These are phyloP conservation scores for Dactylonectria macrodidyma DNA, from an alignment of 2,329 filamentous ascomycete species.

Conservation along the genomic window DNA sequence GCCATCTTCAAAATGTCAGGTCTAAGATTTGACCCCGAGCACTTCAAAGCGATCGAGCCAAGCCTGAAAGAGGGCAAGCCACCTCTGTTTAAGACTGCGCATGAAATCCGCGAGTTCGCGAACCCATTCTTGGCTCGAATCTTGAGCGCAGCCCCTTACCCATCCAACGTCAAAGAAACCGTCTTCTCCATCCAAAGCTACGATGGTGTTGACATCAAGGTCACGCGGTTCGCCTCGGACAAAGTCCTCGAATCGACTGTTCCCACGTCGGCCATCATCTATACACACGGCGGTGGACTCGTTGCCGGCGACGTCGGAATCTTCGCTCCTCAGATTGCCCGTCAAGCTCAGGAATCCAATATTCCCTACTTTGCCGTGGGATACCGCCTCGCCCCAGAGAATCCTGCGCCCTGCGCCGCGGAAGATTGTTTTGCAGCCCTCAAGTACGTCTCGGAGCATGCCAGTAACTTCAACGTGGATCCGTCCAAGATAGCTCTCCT, in stretches of 20 bases:
- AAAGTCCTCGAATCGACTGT: background rate
- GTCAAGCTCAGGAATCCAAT: slow-evolving; percentile 44
- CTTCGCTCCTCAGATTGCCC: slow-evolving; percentile 43
- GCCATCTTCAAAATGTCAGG: background rate
- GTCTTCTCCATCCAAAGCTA: slow-evolving; percentile 33
- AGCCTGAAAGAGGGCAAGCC: slow-evolving; percentile 1
- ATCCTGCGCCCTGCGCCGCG: slow-evolving; percentile 52
- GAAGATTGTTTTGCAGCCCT: slow-evolving; percentile 55
- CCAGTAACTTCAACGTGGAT: slow-evolving; percentile 39
- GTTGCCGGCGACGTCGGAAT: slow-evolving; percentile 50
- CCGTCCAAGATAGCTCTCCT: slow-evolving; percentile 38
- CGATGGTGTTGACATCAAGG: slow-evolving; percentile 34
- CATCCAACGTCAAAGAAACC: slow-evolving; percentile 23
- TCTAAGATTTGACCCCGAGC: slow-evolving; percentile 30
- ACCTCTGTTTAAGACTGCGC: slow-evolving; percentile 16
- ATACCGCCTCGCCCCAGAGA: slow-evolving; percentile 61
- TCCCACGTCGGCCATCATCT: slow-evolving; percentile 49
- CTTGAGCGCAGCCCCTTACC: slow-evolving; percentile 7
- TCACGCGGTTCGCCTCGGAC: slow-evolving; percentile 36
- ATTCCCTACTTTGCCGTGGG: slow-evolving; percentile 56
- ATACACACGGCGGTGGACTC: slow-evolving; percentile 60
- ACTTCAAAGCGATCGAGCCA: slow-evolving; percentile 7
- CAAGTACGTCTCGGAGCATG: slow-evolving; percentile 44
- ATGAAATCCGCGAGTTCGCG: slow-evolving; percentile 27
- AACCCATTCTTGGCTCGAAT: slow-evolving; percentile 12